Base-by-base conservation (phyloP, 139 green algal species). In the Axilococcus clingmanii region DNA sequence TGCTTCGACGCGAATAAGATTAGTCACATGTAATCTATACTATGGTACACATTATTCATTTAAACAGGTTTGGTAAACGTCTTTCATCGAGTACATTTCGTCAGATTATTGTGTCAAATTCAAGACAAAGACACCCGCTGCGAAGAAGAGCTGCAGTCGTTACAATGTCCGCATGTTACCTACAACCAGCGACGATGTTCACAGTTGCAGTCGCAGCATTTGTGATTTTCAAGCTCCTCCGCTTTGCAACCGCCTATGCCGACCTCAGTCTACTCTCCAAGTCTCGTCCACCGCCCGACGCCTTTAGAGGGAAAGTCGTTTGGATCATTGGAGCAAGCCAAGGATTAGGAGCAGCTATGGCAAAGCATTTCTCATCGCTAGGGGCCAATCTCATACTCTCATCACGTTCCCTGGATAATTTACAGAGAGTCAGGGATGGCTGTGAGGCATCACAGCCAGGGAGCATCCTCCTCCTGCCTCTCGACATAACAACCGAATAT, bases 281-380 rank as follows among this genome's bases (percentile, higher is more conserved):
- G 16, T 36, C 40, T 1, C 23, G 20, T 3, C 61, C 65, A 9
- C 72, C 61, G 2, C 9, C 24, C 4, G 19, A 49, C 3, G 65
- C 65, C 7, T 83, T 84, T 35, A 23, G 54, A 11, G 78, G 70
- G 30, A 86, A 89, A 54, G 78, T 91, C 3, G 58, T 93, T 2
- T 93, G 83, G 83, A 76, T 91, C 23, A 87, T 83, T 4, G 83
- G 83, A 19, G 80, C 80, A 8, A 79, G 61, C 51, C 75, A 88
- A 68, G 83, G 83, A 5, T 52, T 94, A 20, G 84, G 84, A 0
- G 59, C 69, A 20, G 48, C 56, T 28, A 45, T 94, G 24, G 74
- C 80, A 1, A 59, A 49, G 7, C 70, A 78, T 28, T 77, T 87
- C 56, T 78, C 80, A 3, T 42, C 30, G 0, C 52, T 62, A 5